Conservation (phyloP, 495 filamentous ascomycete species). For the Pseudevernia furfuracea region DNA sequence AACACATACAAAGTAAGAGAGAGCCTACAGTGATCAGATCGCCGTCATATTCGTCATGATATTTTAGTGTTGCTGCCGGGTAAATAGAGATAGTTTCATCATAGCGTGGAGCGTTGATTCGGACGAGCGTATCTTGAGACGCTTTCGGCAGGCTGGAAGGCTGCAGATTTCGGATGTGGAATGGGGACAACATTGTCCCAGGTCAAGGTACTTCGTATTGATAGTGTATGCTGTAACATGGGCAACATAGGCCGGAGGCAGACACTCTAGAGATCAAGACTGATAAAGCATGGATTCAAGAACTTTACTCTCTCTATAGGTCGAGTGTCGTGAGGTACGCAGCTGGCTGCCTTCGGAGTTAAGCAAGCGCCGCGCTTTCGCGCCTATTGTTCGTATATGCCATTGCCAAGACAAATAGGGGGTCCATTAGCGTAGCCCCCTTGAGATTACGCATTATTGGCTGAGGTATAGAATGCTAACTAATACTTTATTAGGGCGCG, state of each 20-base stretch:
- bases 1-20: background rate
- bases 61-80: constrained; percentile 45
- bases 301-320: too few species aligned
- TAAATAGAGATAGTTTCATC: constrained; percentile 41
- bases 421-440: too few species aligned
- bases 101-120: constrained; percentile 40
- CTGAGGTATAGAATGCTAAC: too few species aligned
- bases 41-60: constrained; percentile 48
- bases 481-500: too few species aligned
- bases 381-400: background rate
- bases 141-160: constrained; percentile 7
- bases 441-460: too few species aligned
- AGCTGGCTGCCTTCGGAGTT: too few species aligned
- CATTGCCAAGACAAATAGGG: too few species aligned
- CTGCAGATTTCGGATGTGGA: constrained; percentile 32
- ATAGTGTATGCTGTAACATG: background rate
- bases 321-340: too few species aligned
- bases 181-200: constrained; percentile 29
- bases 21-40: constrained; percentile 44
- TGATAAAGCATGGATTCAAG: background rate
- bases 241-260: background rate
- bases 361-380: too few species aligned
- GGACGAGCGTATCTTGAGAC: constrained; percentile 30
- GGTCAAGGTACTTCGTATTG: background rate
- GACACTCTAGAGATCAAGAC: background rate